Percentiles rank a stretch among this genome's conserved stretches.
These are phyloP conservation scores for Heterobasidion occidentale DNA, from an alignment of 1,284 basidiomycete genomes.

Conservation along the genomic window DNA sequence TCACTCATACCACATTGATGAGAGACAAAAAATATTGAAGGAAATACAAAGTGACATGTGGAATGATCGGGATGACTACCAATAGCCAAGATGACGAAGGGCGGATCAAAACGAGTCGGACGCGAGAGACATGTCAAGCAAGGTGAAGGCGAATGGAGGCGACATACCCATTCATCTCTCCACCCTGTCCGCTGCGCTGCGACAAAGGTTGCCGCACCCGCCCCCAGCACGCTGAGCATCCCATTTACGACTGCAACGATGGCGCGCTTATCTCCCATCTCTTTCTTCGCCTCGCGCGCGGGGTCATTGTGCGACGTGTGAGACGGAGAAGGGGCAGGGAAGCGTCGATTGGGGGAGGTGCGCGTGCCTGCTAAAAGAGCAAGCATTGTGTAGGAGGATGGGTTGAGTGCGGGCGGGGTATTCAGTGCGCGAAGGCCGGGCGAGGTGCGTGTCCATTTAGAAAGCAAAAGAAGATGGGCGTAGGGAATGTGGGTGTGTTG, in stretches of 20 bases:
- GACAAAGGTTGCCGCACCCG: constrained; percentile 65
- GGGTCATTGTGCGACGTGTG: constrained; percentile 19
- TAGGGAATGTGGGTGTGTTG: constrained; percentile 44
- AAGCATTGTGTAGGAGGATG: constrained; percentile 56
- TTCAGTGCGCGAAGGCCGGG: constrained; percentile 36
- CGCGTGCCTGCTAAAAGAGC: constrained; percentile 68
- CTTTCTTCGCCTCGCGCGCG: constrained; percentile 31
- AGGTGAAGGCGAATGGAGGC: neutral
- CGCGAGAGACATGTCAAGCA: neutral
- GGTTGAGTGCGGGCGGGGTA: constrained; percentile 36
- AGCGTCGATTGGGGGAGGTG: constrained; percentile 65
- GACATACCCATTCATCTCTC: constrained; percentile 64
- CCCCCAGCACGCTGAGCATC: constrained; percentile 57
- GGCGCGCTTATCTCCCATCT: constrained; percentile 48
- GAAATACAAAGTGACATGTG: too few relatives aligned
- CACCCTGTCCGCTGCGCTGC: constrained; percentile 55
- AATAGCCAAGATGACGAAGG: neutral
- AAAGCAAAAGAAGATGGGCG: constrained; percentile 45
- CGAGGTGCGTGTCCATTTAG: constrained; percentile 57
- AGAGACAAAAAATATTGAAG: too few relatives aligned
- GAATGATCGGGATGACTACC: too few relatives aligned
- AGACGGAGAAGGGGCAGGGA: constrained; percentile 37
- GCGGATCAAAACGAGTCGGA: neutral
- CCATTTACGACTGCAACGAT: constrained; percentile 66
- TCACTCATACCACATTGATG: too few relatives aligned